Conservation (phyloP, 495 filamentous ascomycete genomes). For the Neurospora sp. region DNA sequence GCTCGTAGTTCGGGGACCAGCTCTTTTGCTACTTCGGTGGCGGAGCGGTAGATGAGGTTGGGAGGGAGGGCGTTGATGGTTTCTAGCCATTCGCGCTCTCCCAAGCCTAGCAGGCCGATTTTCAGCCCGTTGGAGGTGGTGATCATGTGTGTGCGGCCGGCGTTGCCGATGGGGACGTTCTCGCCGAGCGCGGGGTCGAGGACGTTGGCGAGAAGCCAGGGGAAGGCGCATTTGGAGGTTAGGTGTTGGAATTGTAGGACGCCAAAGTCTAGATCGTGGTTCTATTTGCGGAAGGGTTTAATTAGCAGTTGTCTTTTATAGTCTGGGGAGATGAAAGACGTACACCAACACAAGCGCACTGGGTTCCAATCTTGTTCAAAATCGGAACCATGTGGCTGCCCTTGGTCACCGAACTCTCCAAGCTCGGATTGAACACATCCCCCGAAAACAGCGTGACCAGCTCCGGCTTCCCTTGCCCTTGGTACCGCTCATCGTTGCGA, state of each 20-base stretch:
- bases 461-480: constrained; percentile 40
- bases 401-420: constrained; percentile 81
- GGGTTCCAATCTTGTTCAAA: constrained; percentile 66
- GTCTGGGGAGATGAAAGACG: constrained; percentile 17
- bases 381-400: constrained; percentile 80
- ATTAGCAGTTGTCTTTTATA: background rate
- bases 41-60: constrained; percentile 68
- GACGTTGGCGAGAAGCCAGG: constrained; percentile 83
- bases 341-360: constrained; percentile 72
- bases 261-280: constrained; percentile 94
- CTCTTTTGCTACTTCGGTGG: constrained; percentile 56
- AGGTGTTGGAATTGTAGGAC: constrained; percentile 67
- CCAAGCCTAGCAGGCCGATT: constrained; percentile 74
- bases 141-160: constrained; percentile 58
- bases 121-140: constrained; percentile 75
- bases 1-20: constrained; percentile 59
- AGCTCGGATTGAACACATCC: constrained; percentile 82
- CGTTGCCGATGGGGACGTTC: constrained; percentile 56
- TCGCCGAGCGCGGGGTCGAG: constrained; percentile 68
- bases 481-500: constrained; percentile 45
- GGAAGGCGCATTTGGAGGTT: constrained; percentile 64
- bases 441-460: constrained; percentile 80
- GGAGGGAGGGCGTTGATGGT: constrained; percentile 82
- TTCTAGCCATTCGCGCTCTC: constrained; percentile 67
- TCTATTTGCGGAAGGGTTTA: constrained; percentile 26